phyloP scores from a whole-genome alignment of 2,329 filamentous ascomycete species.

The Neofusicoccum umdonicola region DNA sequence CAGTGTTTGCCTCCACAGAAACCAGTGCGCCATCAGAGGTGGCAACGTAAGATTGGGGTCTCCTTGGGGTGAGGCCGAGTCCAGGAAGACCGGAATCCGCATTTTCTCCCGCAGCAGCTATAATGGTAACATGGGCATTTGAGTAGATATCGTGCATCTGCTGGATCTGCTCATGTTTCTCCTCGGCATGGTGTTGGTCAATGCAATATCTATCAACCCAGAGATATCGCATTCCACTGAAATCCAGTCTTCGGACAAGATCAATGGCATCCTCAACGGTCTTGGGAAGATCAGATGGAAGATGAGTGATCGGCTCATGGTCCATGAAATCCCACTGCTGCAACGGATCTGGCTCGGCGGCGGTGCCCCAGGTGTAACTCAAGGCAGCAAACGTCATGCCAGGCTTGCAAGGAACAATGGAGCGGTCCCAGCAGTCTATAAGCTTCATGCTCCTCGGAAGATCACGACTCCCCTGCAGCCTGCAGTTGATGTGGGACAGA shows the following conservation, averaged over 20 bases:
- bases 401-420: background rate
- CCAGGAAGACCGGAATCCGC: background rate
- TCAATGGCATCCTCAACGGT: conserved; percentile 22
- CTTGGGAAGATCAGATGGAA: background rate
- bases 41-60: background rate
- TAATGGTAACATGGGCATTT: background rate
- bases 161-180: background rate
- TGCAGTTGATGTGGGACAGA: background rate
- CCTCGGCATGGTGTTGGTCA: background rate
- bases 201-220: background rate
- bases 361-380: background rate
- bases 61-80: background rate
- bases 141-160: background rate
- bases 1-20: background rate
- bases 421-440: background rate
- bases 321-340: no score
- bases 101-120: background rate
- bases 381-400: background rate
- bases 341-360: background rate
- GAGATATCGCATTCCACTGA: background rate
- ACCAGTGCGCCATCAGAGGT: background rate
- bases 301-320: no score
- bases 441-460: background rate
- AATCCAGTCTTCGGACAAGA: conserved; percentile 12
- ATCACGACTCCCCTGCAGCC: background rate